Base-by-base conservation (phyloP, 768 basidiomycete genomes). In the Kwoniella sp. region DNA sequence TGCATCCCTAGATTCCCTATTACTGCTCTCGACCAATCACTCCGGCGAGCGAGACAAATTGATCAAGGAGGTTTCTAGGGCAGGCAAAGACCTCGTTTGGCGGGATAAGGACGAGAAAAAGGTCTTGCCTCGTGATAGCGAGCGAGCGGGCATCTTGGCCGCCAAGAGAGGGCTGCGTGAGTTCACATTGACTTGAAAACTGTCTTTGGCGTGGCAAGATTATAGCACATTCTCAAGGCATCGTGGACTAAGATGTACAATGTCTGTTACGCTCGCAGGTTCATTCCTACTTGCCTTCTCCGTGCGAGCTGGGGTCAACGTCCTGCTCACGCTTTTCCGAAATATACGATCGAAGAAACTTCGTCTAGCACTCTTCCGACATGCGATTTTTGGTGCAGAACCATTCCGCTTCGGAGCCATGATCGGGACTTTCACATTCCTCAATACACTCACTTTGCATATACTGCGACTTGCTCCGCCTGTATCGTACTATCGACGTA, bases 371-470 rank as follows among this genome's bases (percentile, higher is more conserved):
- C 78, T 93, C 25, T 84, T 96, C 55, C 86, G 89, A 2, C 90
- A 86, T 82, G 93, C 92, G 0, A 83, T 95, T 50, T 90, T 96
- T 70, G 93, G 93, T 0, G 67, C 83, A 47, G 93, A 96, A 74
- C 88, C 91, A 0, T 85, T 89, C 74, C 84, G 93, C 22, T 94
- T 95, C 68, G 91, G 88, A 3, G 87, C 88, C 0, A 94, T 94
- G 92, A 83, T 97, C 38, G 92, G 77, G 3, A 75, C 77, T 0
- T 80, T 80, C 68, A 80, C 79, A 15, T 76, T 80, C 63, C 68
- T 80, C 34, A 78, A 80, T 66, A 80, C 75, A 11, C 67, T 78
- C 17, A 78, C 77, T 2, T 70, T 80, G 22, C 77, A 80, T 55
- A 69, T 77, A 17, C 70, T 80, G 9, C 70, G 79, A 11, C 67